Percentiles rank a stretch among this genome's conserved stretches.
These are phyloP conservation scores for Penstemon newberryi DNA, from an alignment of 257 asterid species.

Conservation along the genomic window DNA sequence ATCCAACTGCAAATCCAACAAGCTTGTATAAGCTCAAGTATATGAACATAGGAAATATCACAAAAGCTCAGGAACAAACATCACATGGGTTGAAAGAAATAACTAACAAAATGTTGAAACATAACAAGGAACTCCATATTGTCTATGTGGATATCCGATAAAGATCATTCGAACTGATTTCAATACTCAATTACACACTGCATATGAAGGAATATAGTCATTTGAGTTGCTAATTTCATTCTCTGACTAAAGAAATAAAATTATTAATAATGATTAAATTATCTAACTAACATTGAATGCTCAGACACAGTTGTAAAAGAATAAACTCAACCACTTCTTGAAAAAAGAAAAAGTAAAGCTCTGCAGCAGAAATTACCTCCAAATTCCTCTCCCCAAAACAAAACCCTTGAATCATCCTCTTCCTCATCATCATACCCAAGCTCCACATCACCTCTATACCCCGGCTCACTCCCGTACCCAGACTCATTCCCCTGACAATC, in stretches of 20 bases:
- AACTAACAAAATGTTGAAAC: background rate
- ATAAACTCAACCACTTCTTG: background rate
- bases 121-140: background rate
- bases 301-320: background rate
- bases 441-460: slow-evolving; percentile 90
- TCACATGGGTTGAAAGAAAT: background rate
- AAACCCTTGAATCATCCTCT: slow-evolving; percentile 69
- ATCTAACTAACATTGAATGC: slow-evolving; percentile 2
- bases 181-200: background rate
- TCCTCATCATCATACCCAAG: slow-evolving; percentile 82
- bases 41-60: slow-evolving; percentile 3
- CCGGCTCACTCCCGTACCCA: slow-evolving; percentile 97
- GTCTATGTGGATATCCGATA: background rate
- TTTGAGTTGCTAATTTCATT: background rate
- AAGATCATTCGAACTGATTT: slow-evolving; percentile 11
- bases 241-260: background rate
- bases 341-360: background rate
- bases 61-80: background rate
- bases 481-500: slow-evolving; percentile 72
- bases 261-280: background rate
- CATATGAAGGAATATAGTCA: background rate
- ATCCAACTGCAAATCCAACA: background rate
- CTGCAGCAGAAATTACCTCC: slow-evolving; percentile 54
- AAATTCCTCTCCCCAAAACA: slow-evolving; percentile 84
- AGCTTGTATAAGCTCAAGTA: background rate